Base-by-base conservation (phyloP, 768 basidiomycete genomes). In the Cystofilobasidium capitatum region DNA sequence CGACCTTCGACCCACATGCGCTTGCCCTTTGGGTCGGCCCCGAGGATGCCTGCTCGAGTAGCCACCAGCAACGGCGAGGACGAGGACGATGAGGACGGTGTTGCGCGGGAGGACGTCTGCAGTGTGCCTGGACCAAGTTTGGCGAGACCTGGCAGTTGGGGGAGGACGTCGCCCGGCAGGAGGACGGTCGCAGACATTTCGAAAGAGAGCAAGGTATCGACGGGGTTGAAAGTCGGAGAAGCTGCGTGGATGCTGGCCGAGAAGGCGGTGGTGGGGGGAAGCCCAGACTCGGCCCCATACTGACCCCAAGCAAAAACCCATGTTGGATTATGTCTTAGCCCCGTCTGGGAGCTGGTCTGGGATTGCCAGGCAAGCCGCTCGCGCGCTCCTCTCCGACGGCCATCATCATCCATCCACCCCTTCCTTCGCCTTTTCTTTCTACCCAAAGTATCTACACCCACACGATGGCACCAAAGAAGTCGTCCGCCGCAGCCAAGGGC, bases 1-100 rank as follows among this genome's bases (percentile, higher is more conserved):
- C 88, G 89, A 66, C 83, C 82, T 72, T 98, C 93, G 12, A 97
- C 81, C 91, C 91, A 97, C 83, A 88, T 88, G 75, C 84, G 86
- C 72, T 84, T 86, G 62, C 83, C 81, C 75, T 89, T 86, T 64
- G 85, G 64, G 58, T 69, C 68, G 20, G 37, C 33, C 13, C 68
- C 68, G 33, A 69, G 26, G 10, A 60, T 9, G 17, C 68, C 68
- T 22, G 68, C 62, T n/a, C 58, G 40, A 6, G 68, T 69, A 16
- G 68, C 68, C 24, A 69, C 31, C 22, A 69, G 49, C 24, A 68
- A 58, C 31, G 49, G 61, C 24, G 66, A 40, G 40, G 49, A 20
- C 17, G 1, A 1, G 22, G 39, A 17, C 26, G 63, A 54, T 2
- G 49, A 37, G 26, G 66, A 61, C 17, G 65, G 59, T 1, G 42